phyloP scores from a whole-genome alignment of 257 asterid species.

The Solanum lycopersicoides region DNA sequence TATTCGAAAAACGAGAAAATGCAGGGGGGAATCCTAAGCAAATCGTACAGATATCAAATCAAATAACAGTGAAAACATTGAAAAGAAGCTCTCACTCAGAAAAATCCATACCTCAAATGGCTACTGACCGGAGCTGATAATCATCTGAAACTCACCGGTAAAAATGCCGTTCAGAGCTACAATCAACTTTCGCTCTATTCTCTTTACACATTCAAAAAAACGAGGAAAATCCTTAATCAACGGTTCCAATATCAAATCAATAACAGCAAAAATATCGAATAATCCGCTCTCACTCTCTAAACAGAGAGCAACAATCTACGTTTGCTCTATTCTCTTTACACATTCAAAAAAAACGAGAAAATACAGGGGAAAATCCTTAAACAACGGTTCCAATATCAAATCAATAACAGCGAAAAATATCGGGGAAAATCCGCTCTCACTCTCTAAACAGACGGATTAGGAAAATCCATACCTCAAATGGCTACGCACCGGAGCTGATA shows the following conservation, averaged over 20 bases:
- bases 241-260: not conserved
- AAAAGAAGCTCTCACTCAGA: not conserved
- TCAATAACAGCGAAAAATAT: not conserved
- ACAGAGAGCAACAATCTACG: not conserved
- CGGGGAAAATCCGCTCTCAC: not conserved
- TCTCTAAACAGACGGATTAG: not conserved
- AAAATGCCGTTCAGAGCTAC: not conserved
- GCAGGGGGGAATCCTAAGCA: not conserved
- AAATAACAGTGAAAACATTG: not conserved
- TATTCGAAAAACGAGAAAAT: not conserved
- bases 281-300: not conserved
- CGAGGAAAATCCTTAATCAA: not conserved
- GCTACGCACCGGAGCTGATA: not conserved
- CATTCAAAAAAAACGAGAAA: not conserved
- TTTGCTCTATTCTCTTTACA: not conserved
- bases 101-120: not conserved
- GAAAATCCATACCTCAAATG: not conserved
- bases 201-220: not conserved
- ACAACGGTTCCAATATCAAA: not conserved
- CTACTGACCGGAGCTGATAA: not conserved
- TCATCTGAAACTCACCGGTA: not conserved
- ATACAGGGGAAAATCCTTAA: not conserved
- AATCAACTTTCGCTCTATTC: not conserved
- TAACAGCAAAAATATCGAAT: not conserved
- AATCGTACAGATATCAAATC: not conserved